Evolutionary conservation across 1,139 yeast species (phyloP).

Genomic region (Hyphopichia pseudoburtonii): DNA sequence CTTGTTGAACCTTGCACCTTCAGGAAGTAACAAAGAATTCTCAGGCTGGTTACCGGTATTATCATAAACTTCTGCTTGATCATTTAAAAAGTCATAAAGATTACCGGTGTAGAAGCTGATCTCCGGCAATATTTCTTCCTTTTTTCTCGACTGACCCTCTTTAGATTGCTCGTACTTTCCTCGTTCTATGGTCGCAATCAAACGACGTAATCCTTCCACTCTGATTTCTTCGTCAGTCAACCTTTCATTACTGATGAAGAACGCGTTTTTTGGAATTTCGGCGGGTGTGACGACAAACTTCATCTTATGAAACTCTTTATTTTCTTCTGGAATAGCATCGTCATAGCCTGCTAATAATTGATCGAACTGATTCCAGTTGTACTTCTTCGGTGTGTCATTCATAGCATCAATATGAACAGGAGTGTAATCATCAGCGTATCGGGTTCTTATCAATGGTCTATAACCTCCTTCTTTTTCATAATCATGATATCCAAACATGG

Average conservation of each 20-base stretch:
- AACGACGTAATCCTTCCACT: slow-evolving; percentile 78
- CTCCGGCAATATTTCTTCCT: slow-evolving; percentile 65
- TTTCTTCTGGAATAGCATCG: slow-evolving; percentile 60
- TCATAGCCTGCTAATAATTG: slow-evolving; percentile 89
- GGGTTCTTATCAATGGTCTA: slow-evolving; percentile 66
- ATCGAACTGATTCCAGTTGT: slow-evolving; percentile 91
- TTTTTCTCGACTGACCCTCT: slow-evolving; percentile 38
- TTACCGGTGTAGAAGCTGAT: slow-evolving; percentile 87
- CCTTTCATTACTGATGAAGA: slow-evolving; percentile 53
- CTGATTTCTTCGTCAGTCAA: slow-evolving; percentile 80
- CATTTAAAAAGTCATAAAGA: slow-evolving; percentile 60
- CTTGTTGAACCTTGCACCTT: slow-evolving; percentile 35
- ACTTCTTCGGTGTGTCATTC: slow-evolving; percentile 50
- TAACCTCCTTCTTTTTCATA: slow-evolving; percentile 25
- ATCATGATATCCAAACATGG: slow-evolving; percentile 15
- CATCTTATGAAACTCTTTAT: slow-evolving; percentile 61
- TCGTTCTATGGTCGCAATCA: slow-evolving; percentile 67
- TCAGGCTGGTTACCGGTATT: slow-evolving; percentile 34
- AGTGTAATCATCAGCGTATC: slow-evolving; percentile 71
- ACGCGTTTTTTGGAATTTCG: slow-evolving; percentile 61
- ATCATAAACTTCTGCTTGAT: slow-evolving; percentile 33
- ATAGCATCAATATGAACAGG: slow-evolving; percentile 58
- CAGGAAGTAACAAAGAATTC: slow-evolving; percentile 32
- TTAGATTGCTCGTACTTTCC: slow-evolving; percentile 47
- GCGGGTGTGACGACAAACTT: slow-evolving; percentile 84